Percentiles rank a stretch among this genome's conserved stretches.
These are phyloP conservation scores for Phlebiopsis flavidoalba DNA, from an alignment of 768 basidiomycete species.

Conservation along the genomic window DNA sequence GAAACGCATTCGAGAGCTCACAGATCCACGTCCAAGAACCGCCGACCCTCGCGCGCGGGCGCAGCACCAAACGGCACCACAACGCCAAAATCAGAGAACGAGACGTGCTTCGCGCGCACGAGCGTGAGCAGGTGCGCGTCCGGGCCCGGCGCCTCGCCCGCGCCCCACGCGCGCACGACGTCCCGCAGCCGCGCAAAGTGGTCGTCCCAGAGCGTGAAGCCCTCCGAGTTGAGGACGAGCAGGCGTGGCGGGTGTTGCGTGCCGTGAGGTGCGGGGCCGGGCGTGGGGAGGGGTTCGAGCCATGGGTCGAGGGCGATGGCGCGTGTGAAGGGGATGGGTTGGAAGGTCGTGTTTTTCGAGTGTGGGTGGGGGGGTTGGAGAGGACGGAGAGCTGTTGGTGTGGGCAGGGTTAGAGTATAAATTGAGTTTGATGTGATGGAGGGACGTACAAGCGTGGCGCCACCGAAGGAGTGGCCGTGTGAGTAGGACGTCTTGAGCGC, in stretches of 20 bases:
- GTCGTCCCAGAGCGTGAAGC: conserved; percentile 73
- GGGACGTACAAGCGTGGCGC: conserved; percentile 41
- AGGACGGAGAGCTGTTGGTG: conserved; percentile 44
- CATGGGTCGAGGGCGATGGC: conserved; percentile 77
- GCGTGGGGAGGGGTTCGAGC: conserved; percentile 69
- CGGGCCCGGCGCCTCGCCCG: background rate
- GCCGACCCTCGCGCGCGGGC: conserved; percentile 4
- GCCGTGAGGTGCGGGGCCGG: conserved; percentile 35
- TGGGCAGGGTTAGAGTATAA: background rate
- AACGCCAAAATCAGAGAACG: conserved; percentile 25
- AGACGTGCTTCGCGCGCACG: conserved; percentile 19
- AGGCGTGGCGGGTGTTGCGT: conserved; percentile 21
- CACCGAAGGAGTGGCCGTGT: conserved; percentile 57
- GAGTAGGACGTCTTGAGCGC: conserved; percentile 32
- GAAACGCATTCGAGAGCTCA: conserved; percentile 17
- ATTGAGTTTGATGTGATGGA: background rate
- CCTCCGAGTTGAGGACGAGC: conserved; percentile 72
- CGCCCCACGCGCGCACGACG: conserved; percentile 51
- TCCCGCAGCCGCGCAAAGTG: conserved; percentile 60
- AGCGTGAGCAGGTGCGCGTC: background rate
- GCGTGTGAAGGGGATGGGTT: conserved; percentile 47
- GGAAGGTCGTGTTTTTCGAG: conserved; percentile 23
- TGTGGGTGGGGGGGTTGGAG: conserved; percentile 40
- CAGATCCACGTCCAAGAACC: conserved; percentile 16
- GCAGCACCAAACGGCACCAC: conserved; percentile 14